Percentiles rank a stretch among this genome's conserved stretches.
Evolutionary conservation across 441 rosid genomes (phyloP).

Genomic region (Pelargonium myrrhifolium): DNA sequence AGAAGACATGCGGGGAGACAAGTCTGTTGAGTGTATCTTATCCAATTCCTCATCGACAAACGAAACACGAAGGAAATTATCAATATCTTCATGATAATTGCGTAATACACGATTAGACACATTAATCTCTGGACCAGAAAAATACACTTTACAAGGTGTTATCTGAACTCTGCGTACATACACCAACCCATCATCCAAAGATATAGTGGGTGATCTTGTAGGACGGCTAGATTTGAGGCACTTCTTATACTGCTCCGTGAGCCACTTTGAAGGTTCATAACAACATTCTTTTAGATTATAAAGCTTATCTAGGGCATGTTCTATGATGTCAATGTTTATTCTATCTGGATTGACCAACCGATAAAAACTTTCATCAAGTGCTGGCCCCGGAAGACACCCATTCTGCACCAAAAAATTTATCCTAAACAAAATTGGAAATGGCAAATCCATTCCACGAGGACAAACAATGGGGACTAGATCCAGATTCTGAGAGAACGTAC

Average conservation of each 20-base stretch:
- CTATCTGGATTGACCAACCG: slow-evolving; percentile 29
- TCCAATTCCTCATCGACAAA: slow-evolving; percentile 56
- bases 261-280: slow-evolving; percentile 40
- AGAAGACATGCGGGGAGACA: slow-evolving; percentile 31
- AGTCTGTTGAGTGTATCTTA: slow-evolving; percentile 33
- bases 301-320: slow-evolving; percentile 32
- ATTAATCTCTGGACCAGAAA: slow-evolving; percentile 41
- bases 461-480: slow-evolving; percentile 30
- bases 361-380: slow-evolving; percentile 29
- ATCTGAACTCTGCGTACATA: slow-evolving; percentile 34
- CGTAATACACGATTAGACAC: slow-evolving; percentile 42
- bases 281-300: slow-evolving; percentile 34
- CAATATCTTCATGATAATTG: slow-evolving; percentile 23
- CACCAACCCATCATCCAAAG: slow-evolving; percentile 32
- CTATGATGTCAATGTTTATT: slow-evolving; percentile 17
- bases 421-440: slow-evolving; percentile 36
- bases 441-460: slow-evolving; percentile 23
- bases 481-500: slow-evolving; percentile 22
- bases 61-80: slow-evolving; percentile 38
- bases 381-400: slow-evolving; percentile 37
- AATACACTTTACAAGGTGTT: slow-evolving; percentile 41
- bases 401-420: slow-evolving; percentile 39
- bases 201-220: slow-evolving; percentile 15
- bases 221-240: slow-evolving; percentile 12
- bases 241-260: slow-evolving; percentile 20